phyloP scores from a whole-genome alignment of 2,329 filamentous ascomycete species.

The Myriangium duriaei region DNA sequence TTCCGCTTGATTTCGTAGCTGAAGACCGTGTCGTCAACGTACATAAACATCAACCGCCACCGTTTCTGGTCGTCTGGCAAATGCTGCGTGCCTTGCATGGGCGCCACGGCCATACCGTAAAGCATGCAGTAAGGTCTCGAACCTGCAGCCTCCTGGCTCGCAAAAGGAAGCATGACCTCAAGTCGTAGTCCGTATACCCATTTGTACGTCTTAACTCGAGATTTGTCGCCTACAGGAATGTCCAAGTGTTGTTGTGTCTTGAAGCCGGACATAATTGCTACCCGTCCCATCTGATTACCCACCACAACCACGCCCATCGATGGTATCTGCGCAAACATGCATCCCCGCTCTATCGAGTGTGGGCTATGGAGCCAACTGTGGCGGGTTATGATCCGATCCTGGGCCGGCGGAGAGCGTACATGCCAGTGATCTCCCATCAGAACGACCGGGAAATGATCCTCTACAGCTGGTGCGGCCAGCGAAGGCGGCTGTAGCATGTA shows the following conservation, averaged over 20 bases:
- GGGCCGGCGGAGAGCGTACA: conserved; percentile 23
- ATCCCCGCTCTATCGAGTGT: conserved; percentile 40
- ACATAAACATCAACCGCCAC: conserved; percentile 61
- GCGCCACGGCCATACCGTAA: conserved; percentile 55
- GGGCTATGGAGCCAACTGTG: conserved; percentile 19
- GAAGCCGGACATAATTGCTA: conserved; percentile 44
- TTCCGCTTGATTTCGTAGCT: conserved; percentile 50
- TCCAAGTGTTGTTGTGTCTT: conserved; percentile 28
- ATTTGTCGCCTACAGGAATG: not conserved
- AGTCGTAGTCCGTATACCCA: conserved; percentile 36
- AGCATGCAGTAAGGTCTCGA: conserved; percentile 41
- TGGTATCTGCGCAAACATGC: conserved; percentile 52
- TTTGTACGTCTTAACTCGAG: conserved; percentile 32
- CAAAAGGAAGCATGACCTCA: conserved; percentile 44
- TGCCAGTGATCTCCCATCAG: conserved; percentile 22
- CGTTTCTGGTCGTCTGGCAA: conserved; percentile 27
- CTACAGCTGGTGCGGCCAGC: not conserved
- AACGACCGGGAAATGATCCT: conserved; percentile 10
- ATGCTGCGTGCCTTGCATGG: conserved; percentile 39
- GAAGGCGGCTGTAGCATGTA: conserved; percentile 29
- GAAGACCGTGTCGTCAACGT: conserved; percentile 55
- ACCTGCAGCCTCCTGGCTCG: conserved; percentile 38
- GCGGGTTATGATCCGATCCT: too few species aligned
- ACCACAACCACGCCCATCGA: conserved; percentile 58
- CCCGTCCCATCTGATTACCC: conserved; percentile 54